Base-by-base conservation (phyloP, 2,329 filamentous ascomycete genomes). In the Diaporthe destruens region DNA sequence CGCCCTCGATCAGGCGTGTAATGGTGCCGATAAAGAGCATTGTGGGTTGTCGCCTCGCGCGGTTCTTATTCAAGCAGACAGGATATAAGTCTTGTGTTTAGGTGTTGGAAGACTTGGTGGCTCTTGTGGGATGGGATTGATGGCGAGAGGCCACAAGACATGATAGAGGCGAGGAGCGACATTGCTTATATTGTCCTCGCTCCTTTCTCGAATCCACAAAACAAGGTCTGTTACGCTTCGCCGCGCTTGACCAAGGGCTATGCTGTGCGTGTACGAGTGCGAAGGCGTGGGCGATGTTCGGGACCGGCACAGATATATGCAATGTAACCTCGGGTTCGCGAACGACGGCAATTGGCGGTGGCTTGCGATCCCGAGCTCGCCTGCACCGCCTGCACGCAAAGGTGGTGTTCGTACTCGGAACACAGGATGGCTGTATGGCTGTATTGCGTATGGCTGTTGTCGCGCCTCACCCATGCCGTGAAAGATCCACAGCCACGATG, bases 21-120 rank as follows among this genome's bases (percentile, higher is more conserved):
- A 71, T 65, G 5, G 67, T 56, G 25, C 71, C 71, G 16, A 72
- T 39, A 29, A 72, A 47, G 55, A 72, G 66, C 71, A 72, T 72
- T 32, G 54, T 68, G 70, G 2, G 44, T 7, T 7, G 34, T 36
- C 14, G 44, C 23, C 14, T 29, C 16, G 53, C 20, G 5, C 18
- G n/a, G 11, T 23, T 14, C n/a, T 42, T 25, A 9, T 32, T 8
- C 55, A 47, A 29, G 23, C 25, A 34, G 47, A n/a, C 25, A 16
- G 25, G 3, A 36, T 11, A n/a, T 8, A 42, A 32, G 20, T 5
- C 12, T 65, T 51, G 44, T 34, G 29, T 7, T 23, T 23, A 36
- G 44, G 25, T 11, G 20, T 25, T 39, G 61, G 61, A 14, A 6
- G 47, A 5, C 47, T 39, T 25, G 7, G 14, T 14, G 7, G 14